A percentile compares a stretch with the other conserved stretches of the same genome.
Evolutionary conservation across 805 yeast species (phyloP).

Genomic region (Lachancea thermotolerans): DNA sequence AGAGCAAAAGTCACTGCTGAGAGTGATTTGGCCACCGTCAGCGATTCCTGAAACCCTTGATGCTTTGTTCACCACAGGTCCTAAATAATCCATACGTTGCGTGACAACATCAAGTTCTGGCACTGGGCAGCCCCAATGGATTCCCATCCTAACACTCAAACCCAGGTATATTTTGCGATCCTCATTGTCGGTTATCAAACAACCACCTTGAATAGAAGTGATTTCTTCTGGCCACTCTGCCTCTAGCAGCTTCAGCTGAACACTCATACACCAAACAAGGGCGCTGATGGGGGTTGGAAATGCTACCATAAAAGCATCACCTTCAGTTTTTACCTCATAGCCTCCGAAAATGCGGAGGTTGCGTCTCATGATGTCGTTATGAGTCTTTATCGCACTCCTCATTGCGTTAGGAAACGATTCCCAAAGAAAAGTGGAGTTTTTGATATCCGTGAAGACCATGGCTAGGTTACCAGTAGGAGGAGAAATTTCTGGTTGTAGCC

Average conservation of each 20-base stretch:
- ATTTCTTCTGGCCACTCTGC: constrained; percentile 97
- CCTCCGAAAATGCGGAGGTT: constrained; percentile 91
- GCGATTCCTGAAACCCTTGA: constrained; percentile 92
- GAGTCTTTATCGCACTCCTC: constrained; percentile 94
- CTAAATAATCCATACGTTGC: constrained; percentile 96
- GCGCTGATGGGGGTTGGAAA: constrained; percentile 91
- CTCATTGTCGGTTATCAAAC: constrained; percentile 60
- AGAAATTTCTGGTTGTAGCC: constrained; percentile 81
- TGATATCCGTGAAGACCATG: constrained; percentile 95
- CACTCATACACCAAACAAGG: constrained; percentile 87
- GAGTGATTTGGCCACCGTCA: constrained; percentile 95
- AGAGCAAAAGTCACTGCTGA: constrained; percentile 72
- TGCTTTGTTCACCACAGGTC: constrained; percentile 96
- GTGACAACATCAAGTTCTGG: constrained; percentile 93
- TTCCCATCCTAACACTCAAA: constrained; percentile 93
- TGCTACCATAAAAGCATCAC: constrained; percentile 97
- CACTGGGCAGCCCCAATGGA: constrained; percentile 97
- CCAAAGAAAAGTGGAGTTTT: constrained; percentile 90
- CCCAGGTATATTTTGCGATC: constrained; percentile 70
- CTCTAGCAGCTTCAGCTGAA: constrained; percentile 71
- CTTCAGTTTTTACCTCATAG: constrained; percentile 97
- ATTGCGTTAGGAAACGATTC: constrained; percentile 87
- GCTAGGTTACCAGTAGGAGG: constrained; percentile 95
- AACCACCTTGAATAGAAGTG: constrained; percentile 75
- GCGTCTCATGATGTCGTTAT: constrained; percentile 90